Percentiles rank a stretch among this genome's conserved stretches.
phyloP scores from a whole-genome alignment of 257 asterid genomes.

The Ballota nigra region DNA sequence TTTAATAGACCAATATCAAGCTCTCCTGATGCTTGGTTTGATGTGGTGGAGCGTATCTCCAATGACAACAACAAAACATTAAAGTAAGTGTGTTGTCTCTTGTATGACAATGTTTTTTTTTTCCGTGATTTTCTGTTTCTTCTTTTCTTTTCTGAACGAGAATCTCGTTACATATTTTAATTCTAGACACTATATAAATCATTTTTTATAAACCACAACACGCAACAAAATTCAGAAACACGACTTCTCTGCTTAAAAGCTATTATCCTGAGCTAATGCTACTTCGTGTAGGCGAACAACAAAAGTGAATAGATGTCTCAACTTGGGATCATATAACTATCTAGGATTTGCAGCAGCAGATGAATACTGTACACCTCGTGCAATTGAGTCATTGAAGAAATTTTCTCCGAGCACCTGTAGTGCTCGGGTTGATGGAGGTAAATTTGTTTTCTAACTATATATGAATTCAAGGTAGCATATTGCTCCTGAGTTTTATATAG shows the following conservation, averaged over 20 bases:
- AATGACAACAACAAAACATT: slow-evolving; percentile 87
- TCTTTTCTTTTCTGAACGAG: background rate
- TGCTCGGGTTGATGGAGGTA: slow-evolving; percentile 96
- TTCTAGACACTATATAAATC: background rate
- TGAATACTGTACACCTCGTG: slow-evolving; percentile 97
- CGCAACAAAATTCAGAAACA: slow-evolving; percentile 3
- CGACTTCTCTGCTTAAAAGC: slow-evolving; percentile 16
- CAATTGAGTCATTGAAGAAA: slow-evolving; percentile 77
- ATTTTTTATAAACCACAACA: background rate
- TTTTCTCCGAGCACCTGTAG: slow-evolving; percentile 92
- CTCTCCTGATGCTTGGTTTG: slow-evolving; percentile 99
- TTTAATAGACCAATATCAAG: slow-evolving; percentile 96
- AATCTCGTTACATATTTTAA: background rate
- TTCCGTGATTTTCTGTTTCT: background rate
- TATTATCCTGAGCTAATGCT: slow-evolving; percentile 14
- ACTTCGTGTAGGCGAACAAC: slow-evolving; percentile 69
- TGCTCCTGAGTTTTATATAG: slow-evolving; percentile 9
- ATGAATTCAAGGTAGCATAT: slow-evolving; percentile 5
- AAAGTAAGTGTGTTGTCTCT: slow-evolving; percentile 44
- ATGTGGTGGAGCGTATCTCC: slow-evolving; percentile 96
- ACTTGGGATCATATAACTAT: slow-evolving; percentile 96
- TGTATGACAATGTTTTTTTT: slow-evolving; percentile 6
- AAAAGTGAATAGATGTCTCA: slow-evolving; percentile 71
- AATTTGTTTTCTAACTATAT: slow-evolving; percentile 14
- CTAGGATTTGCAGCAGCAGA: slow-evolving; percentile 99